phyloP scores from a whole-genome alignment of 1,284 basidiomycete species.

The Somion occarium region DNA sequence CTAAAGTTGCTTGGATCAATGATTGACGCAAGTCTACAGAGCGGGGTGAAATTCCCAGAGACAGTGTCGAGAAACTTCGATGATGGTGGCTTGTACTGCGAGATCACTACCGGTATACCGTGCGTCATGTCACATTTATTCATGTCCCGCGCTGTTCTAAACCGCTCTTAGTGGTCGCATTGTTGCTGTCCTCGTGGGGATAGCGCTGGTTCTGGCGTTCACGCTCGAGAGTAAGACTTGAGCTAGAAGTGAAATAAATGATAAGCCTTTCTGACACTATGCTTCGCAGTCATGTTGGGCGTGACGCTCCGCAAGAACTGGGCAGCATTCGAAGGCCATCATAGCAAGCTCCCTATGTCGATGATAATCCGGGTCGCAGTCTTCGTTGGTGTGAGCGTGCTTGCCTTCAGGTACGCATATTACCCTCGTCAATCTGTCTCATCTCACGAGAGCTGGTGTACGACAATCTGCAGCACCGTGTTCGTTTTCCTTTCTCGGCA shows the following conservation, averaged over 20 bases:
- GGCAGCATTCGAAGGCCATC: constrained; percentile 16
- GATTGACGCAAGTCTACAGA: no score
- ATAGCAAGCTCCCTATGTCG: constrained; percentile 17
- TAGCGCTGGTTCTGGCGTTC: constrained; percentile 14
- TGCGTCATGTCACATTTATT: constrained; percentile 6
- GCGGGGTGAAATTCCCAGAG: constrained; percentile 11
- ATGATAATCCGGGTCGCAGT: constrained; percentile 17
- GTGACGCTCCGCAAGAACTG: constrained; percentile 16
- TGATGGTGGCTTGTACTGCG: constrained; percentile 17
- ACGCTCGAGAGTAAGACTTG: constrained; percentile 13
- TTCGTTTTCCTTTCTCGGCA: background rate
- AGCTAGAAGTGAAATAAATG: no score
- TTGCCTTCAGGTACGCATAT: constrained; percentile 16
- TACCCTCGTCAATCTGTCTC: no score
- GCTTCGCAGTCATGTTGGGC: constrained; percentile 11
- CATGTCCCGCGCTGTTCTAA: background rate
- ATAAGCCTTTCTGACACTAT: no score
- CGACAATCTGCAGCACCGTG: background rate
- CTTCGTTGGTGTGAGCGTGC: constrained; percentile 19
- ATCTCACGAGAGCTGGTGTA: no score
- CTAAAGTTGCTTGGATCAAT: no score
- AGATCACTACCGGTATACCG: constrained; percentile 13
- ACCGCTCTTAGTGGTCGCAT: constrained; percentile 12
- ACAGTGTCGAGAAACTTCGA: constrained; percentile 10
- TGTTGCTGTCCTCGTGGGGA: constrained; percentile 13